These are phyloP conservation scores for Onygenales sp. DNA, from an alignment of 2,329 filamentous ascomycete species.

Conservation along the genomic window DNA sequence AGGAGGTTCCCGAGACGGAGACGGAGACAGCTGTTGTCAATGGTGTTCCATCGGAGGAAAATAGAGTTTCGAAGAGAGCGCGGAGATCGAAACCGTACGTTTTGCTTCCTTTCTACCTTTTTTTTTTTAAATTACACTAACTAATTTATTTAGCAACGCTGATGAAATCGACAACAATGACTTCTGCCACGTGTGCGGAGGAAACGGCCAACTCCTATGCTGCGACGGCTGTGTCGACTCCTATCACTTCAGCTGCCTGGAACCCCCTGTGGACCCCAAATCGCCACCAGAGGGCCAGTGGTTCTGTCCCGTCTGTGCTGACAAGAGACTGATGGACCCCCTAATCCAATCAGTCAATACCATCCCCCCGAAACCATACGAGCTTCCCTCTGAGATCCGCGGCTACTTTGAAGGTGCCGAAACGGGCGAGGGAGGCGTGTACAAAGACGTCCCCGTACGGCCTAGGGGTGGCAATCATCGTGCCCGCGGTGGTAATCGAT, in stretches of 20 bases:
- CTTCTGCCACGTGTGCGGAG: constrained; percentile 76
- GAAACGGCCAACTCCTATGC: constrained; percentile 76
- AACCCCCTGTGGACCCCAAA: constrained; percentile 62
- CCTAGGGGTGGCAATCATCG: constrained; percentile 11
- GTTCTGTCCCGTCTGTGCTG: constrained; percentile 60
- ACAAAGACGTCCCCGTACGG: constrained; percentile 52
- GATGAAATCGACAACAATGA: constrained; percentile 64
- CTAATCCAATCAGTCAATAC: constrained; percentile 57
- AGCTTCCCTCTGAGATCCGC: constrained; percentile 60
- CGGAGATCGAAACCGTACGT: constrained; percentile 2
- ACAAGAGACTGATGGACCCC: constrained; percentile 51
- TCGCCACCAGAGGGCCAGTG: constrained; percentile 62
- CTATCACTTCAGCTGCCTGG: constrained; percentile 82
- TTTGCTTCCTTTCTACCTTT: neutral
- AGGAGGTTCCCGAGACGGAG: neutral
- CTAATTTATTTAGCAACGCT: neutral
- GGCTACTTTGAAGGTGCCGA: constrained; percentile 71
- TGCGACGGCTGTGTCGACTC: constrained; percentile 87
- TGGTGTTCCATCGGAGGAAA: neutral
- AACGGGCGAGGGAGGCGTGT: constrained; percentile 68
- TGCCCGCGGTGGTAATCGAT: constrained; percentile 7
- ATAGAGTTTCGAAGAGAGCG: neutral
- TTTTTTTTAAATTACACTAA: neutral
- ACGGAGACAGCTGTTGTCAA: constrained; percentile 11
- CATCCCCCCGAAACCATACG: constrained; percentile 62